Percentiles rank a stretch among this genome's conserved stretches.
Evolutionary conservation across 2,329 filamentous ascomycete species (phyloP).

Genomic region (Ceratocystis diversiconidia): DNA sequence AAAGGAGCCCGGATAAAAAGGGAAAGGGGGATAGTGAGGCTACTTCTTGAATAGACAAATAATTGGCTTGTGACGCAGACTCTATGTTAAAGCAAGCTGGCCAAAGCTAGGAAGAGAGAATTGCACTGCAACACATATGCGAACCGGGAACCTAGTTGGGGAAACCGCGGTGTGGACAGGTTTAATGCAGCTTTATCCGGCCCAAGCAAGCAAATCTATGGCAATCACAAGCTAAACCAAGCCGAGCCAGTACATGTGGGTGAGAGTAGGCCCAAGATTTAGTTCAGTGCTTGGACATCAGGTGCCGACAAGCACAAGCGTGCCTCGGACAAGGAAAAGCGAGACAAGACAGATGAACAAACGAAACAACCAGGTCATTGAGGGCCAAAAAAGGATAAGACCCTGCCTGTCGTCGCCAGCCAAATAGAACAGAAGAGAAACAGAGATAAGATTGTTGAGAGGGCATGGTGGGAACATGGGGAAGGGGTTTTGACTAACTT

Average conservation of each 20-base stretch:
- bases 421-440: background rate
- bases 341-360: background rate
- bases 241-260: background rate
- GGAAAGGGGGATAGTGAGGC: background rate
- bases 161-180: constrained; percentile 8
- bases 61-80: background rate
- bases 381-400: background rate
- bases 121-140: background rate
- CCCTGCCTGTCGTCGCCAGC: background rate
- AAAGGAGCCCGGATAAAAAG: background rate
- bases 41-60: background rate
- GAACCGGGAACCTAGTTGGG: constrained; percentile 12
- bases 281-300: background rate
- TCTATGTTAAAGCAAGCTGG: constrained; percentile 3
- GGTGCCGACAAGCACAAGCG: background rate
- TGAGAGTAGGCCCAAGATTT: background rate
- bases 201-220: background rate
- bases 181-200: background rate
- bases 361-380: background rate
- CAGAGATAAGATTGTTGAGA: background rate
- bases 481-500: background rate
- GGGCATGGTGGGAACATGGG: background rate
- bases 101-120: background rate
- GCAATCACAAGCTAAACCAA: constrained; percentile 3
- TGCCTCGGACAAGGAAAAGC: background rate